Base-by-base conservation (phyloP, 1,139 yeast species). In the Taiozyma sp. region DNA sequence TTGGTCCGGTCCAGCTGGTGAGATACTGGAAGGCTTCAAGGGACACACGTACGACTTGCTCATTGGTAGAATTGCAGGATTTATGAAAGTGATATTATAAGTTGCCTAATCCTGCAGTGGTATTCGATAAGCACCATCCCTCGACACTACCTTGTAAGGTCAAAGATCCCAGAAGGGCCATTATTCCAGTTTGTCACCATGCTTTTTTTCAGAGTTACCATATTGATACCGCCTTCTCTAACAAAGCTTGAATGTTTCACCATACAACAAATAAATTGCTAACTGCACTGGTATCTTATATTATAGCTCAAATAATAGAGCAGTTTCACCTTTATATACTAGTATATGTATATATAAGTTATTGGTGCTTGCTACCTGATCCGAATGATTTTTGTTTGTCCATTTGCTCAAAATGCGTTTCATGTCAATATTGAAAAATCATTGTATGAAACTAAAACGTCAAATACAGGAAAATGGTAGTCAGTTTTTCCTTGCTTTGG, bases 1-100 rank as follows among this genome's bases (percentile, higher is more conserved):
- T 86, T 56, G 87, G 85, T 54, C 19, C 19, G 86, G 85, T 54
- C 86, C 86, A 58, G 68, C 71, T 45, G 75, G 75, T 52, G 80
- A 78, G 71, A 44, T 83, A 80, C 66, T 75, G 54, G 63, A 78
- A 53, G 80, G 85, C 0, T 83, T 83, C 61, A 70, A 69, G 19
- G 70, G 74, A 52, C 78, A 78, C 58, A 61, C 79, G 50, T 19
- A 67, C 70, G 4, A 61, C 65, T 1, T 88, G 87, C 3, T 55
- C 64, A 47, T 71, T 82, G 14, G 89, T 38, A 70, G 67, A 49
- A 78, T 79, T 51, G 66, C 75, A 44, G 73, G 74, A 16, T 66
- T 68, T 48, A 75, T 78, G 78, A 68, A 71, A 48, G 66, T 73
- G 40, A 68, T 76, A 5, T 70, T 75, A 45, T 71, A 71, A 46